These are phyloP conservation scores for Skeletonema grethae DNA, from an alignment of 108 stramenopile species.

Conservation along the genomic window DNA sequence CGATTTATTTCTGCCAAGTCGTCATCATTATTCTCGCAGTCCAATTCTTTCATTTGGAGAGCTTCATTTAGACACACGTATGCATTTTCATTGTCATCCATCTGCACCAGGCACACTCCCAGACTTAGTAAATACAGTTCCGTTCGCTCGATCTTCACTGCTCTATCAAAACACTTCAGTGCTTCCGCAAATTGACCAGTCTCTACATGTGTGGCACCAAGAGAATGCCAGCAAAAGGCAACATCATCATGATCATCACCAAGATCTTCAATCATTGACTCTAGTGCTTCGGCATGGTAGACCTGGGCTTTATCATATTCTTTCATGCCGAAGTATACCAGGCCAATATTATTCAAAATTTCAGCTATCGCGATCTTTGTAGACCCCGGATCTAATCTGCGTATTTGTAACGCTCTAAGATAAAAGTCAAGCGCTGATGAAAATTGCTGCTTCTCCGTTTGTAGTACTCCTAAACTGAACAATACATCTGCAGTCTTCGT, in stretches of 20 bases:
- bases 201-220: constrained; percentile 44
- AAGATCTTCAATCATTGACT: constrained; percentile 45
- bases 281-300: constrained; percentile 48
- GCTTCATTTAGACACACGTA: constrained; percentile 47
- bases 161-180: constrained; percentile 39
- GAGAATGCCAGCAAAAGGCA: constrained; percentile 51
- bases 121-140: constrained; percentile 46
- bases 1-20: constrained; percentile 52
- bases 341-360: constrained; percentile 53
- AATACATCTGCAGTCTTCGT: constrained; percentile 33
- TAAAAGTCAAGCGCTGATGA: constrained; percentile 43
- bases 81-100: constrained; percentile 51
- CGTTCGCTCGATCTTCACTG: constrained; percentile 43
- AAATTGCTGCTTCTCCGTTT: constrained; percentile 45
- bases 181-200: constrained; percentile 29
- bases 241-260: constrained; percentile 49
- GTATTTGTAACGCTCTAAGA: constrained; percentile 39
- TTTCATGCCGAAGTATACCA: constrained; percentile 45
- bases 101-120: constrained; percentile 37
- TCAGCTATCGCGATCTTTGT: constrained; percentile 42
- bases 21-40: constrained; percentile 24
- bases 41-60: constrained; percentile 42
- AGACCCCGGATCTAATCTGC: constrained; percentile 21
- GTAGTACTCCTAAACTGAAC: constrained; percentile 45
- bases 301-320: constrained; percentile 52